phyloP scores from a whole-genome alignment of 495 filamentous ascomycete genomes.

The Penicillium canescens region DNA sequence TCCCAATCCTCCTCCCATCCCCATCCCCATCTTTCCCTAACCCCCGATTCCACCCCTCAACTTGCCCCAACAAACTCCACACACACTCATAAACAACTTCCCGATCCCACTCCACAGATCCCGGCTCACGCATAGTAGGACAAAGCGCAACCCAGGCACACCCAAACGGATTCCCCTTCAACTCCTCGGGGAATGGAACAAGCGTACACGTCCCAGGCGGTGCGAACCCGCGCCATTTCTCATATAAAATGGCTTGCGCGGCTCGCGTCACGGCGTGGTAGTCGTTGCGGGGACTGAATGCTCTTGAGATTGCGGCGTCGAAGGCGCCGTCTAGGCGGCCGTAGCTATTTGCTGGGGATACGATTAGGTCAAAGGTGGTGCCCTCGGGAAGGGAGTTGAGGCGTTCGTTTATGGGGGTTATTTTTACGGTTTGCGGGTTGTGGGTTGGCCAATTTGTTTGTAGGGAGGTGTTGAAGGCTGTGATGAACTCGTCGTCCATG shows the following conservation, averaged over 20 bases:
- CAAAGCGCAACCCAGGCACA: conserved; percentile 49
- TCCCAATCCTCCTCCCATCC: conserved; percentile 29
- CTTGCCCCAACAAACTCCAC: conserved; percentile 48
- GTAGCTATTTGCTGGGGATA: conserved; percentile 56
- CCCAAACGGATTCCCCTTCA: conserved; percentile 31
- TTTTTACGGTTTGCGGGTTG: conserved; percentile 16
- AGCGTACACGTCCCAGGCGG: conserved; percentile 51
- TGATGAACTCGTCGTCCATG: conserved; percentile 28
- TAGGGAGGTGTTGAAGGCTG: conserved; percentile 30
- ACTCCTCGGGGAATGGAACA: conserved; percentile 35
- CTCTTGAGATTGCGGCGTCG: conserved; percentile 51
- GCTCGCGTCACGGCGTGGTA: conserved; percentile 47
- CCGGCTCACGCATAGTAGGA: conserved; percentile 51
- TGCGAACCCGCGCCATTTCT: conserved; percentile 47
- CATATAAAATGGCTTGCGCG: conserved; percentile 43
- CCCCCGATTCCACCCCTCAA: conserved; percentile 45
- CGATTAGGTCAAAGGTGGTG: conserved; percentile 44
- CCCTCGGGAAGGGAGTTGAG: conserved; percentile 29
- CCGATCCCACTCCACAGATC: conserved; percentile 44
- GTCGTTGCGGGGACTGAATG: conserved; percentile 43
- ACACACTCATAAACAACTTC: conserved; percentile 56
- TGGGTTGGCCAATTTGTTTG: conserved; percentile 19
- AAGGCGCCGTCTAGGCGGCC: conserved; percentile 53
- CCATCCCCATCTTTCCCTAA: neutral
- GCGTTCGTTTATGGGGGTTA: conserved; percentile 36